Percentiles rank a stretch among this genome's conserved stretches.
Evolutionary conservation across 2,329 filamentous ascomycete species (phyloP).

Genomic region (Epichloe aotearoae): DNA sequence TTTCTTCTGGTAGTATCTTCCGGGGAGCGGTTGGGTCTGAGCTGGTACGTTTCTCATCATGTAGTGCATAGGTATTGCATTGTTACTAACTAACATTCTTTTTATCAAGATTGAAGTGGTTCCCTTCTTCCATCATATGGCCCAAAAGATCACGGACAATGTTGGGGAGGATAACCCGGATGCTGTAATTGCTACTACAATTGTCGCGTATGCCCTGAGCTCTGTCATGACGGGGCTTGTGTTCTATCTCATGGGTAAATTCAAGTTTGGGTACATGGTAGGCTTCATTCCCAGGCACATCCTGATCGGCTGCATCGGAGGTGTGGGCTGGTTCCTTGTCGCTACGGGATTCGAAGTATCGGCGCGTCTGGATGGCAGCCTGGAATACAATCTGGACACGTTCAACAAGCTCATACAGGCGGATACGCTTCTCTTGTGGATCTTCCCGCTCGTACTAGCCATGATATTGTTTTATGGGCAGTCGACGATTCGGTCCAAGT

Average conservation of each 20-base stretch:
- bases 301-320: constrained; percentile 90
- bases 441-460: constrained; percentile 63
- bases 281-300: constrained; percentile 97
- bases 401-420: constrained; percentile 58
- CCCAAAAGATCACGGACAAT: constrained; percentile 64
- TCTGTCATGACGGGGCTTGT: constrained; percentile 82
- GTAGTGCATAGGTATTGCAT: not conserved
- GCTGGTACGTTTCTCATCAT: constrained; percentile 43
- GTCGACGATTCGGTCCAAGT: constrained; percentile 64
- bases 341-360: constrained; percentile 90
- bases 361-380: constrained; percentile 70
- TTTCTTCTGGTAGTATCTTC: constrained; percentile 79
- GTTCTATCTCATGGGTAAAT: constrained; percentile 82
- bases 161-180: constrained; percentile 73
- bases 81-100: not conserved
- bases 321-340: constrained; percentile 89
- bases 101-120: constrained; percentile 79
- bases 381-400: constrained; percentile 69
- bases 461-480: constrained; percentile 65
- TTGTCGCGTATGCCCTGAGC: constrained; percentile 80
- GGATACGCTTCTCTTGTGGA: constrained; percentile 73
- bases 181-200: constrained; percentile 85
- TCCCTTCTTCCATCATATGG: constrained; percentile 98
- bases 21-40: constrained; percentile 87
- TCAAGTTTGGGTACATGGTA: constrained; percentile 80